Conservation (phyloP, 805 yeast genomes). For the Pichia insulana region DNA sequence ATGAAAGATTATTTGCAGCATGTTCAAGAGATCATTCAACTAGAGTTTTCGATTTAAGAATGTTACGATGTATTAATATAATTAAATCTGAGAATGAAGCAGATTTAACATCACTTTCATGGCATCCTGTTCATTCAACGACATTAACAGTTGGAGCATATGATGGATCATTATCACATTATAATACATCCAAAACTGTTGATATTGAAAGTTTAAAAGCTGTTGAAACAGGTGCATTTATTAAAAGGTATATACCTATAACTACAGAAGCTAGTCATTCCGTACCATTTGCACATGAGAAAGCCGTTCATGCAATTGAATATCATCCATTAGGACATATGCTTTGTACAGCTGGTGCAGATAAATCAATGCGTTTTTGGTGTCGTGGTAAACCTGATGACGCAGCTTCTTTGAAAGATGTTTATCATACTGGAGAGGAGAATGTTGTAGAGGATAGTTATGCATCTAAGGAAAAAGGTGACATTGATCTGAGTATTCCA, state of each 20-base stretch:
- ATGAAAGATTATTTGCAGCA: slow-evolving; percentile 72
- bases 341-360: slow-evolving; percentile 87
- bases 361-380: slow-evolving; percentile 91
- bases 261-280: slow-evolving; percentile 30
- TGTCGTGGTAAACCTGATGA: slow-evolving; percentile 87
- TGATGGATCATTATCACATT: slow-evolving; percentile 81
- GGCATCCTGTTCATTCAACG: slow-evolving; percentile 88
- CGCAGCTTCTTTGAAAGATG: slow-evolving; percentile 71
- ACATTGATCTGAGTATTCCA: not conserved
- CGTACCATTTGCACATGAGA: slow-evolving; percentile 91
- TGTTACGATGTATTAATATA: slow-evolving; percentile 67
- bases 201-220: slow-evolving; percentile 17
- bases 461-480: not conserved
- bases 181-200: slow-evolving; percentile 46
- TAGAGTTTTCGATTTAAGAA: slow-evolving; percentile 78
- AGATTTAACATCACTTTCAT: slow-evolving; percentile 75
- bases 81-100: slow-evolving; percentile 66
- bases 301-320: slow-evolving; percentile 81
- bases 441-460: slow-evolving; percentile 2
- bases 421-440: slow-evolving; percentile 53
- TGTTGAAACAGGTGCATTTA: not conserved
- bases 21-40: slow-evolving; percentile 85
- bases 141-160: slow-evolving; percentile 79
- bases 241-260: slow-evolving; percentile 4
- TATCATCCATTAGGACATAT: slow-evolving; percentile 94